Conservation (phyloP, 73 alveolate species). For the Symbiodinium pilosum region DNA sequence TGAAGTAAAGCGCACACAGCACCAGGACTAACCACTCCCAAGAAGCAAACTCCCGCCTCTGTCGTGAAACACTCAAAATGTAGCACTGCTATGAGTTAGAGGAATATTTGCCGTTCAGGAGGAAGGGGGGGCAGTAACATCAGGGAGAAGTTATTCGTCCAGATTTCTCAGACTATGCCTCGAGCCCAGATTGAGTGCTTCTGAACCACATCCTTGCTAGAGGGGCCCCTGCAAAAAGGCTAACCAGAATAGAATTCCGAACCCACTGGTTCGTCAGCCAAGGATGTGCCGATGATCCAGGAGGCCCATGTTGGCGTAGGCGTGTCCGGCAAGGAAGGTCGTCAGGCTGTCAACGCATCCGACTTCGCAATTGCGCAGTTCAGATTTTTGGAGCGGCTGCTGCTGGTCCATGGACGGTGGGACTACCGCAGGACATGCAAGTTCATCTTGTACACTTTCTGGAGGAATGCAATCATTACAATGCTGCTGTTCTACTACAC, state of each 20-base stretch:
- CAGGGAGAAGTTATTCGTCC: too few relatives aligned
- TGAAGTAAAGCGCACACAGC: too few relatives aligned
- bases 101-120: too few relatives aligned
- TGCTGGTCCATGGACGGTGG: slow-evolving; percentile 98
- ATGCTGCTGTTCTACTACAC: slow-evolving; percentile 96
- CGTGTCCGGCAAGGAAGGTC: slow-evolving; percentile 96
- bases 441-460: slow-evolving; percentile 96
- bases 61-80: too few relatives aligned
- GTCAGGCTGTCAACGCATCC: slow-evolving; percentile 97
- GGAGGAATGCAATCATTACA: slow-evolving; percentile 95
- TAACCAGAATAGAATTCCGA: too few relatives aligned
- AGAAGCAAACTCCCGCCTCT: too few relatives aligned
- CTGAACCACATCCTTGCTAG: too few relatives aligned
- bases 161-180: neutral
- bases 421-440: slow-evolving; percentile 96
- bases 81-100: too few relatives aligned
- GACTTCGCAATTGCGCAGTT: slow-evolving; percentile 97
- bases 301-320: slow-evolving; percentile 95
- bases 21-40: too few relatives aligned
- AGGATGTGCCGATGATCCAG: slow-evolving; percentile 96
- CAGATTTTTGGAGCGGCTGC: slow-evolving; percentile 96
- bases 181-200: neutral
- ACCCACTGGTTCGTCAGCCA: neutral
- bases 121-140: too few relatives aligned
- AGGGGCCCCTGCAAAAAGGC: too few relatives aligned